phyloP scores from a whole-genome alignment of 73 alveolate genomes.

The Paraurostyla sp. region DNA sequence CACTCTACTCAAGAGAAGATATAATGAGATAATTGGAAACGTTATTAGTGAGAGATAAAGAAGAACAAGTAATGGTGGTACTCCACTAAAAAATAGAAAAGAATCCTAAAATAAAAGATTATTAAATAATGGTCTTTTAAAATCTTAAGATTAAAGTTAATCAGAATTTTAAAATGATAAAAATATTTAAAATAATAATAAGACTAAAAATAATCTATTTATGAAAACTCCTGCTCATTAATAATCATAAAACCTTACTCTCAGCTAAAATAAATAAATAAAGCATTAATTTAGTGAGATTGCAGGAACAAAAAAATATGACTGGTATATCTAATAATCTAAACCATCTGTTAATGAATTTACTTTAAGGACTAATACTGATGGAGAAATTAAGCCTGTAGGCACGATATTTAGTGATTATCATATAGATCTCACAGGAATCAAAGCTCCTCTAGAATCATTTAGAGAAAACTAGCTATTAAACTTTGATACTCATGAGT shows the following conservation, averaged over 20 bases:
- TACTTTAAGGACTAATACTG: slow-evolving; percentile 1
- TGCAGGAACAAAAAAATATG: background rate
- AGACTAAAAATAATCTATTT: no score
- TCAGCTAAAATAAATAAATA: no score
- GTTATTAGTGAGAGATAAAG: slow-evolving; percentile 58
- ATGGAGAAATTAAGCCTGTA: slow-evolving; percentile 2
- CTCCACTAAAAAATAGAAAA: background rate
- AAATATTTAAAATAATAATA: no score
- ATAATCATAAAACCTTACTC: no score
- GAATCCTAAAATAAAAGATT: background rate
- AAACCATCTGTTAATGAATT: background rate
- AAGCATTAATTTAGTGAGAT: no score
- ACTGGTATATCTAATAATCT: background rate
- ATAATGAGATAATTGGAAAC: slow-evolving; percentile 53
- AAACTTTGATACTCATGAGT: no score
- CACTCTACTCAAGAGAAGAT: slow-evolving; percentile 30
- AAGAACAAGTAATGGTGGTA: background rate
- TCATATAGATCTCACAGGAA: background rate
- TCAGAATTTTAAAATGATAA: no score
- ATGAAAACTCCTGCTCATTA: no score
- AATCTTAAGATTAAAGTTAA: no score
- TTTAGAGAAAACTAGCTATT: slow-evolving; percentile 5
- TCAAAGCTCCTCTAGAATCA: background rate
- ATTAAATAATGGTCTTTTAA: no score
- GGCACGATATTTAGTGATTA: slow-evolving; percentile 6